A percentile compares a stretch with the other conserved stretches of the same genome.
Conservation (phyloP, 805 yeast species). For the Lipomyces kockii region DNA sequence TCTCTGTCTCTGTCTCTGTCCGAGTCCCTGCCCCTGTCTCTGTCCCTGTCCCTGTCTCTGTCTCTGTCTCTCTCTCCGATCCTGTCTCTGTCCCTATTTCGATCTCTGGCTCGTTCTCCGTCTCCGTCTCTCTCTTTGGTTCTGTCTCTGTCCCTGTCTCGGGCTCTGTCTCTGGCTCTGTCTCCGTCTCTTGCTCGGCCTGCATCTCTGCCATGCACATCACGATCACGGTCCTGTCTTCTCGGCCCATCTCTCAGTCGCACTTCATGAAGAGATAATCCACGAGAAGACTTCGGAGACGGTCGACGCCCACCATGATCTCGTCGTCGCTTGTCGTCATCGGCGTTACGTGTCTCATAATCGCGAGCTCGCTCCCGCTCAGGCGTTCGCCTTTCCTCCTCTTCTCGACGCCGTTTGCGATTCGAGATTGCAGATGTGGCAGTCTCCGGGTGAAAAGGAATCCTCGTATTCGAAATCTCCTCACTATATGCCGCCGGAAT, state of each 20-base stretch:
- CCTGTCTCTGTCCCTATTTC: not conserved
- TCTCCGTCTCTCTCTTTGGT: not conserved
- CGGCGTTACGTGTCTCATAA: not conserved
- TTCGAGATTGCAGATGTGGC: not conserved
- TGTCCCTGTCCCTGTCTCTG: not conserved
- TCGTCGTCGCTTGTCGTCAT: constrained; percentile 5
- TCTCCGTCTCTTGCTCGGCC: not conserved
- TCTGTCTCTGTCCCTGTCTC: not conserved
- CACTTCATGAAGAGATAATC: not conserved
- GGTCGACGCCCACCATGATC: not conserved
- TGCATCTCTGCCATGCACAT: not conserved
- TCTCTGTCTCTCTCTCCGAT: constrained; percentile 3
- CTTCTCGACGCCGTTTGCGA: constrained; percentile 23
- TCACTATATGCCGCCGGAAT: constrained; percentile 3
- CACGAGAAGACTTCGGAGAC: not conserved
- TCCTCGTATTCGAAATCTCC: not conserved
- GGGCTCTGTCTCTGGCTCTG: not conserved
- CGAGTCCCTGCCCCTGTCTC: not conserved
- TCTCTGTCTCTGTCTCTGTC: not conserved
- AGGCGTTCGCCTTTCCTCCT: constrained; percentile 4
- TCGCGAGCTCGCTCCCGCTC: constrained; percentile 1
- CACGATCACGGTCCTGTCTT: not conserved
- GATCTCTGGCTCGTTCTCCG: constrained; percentile 2
- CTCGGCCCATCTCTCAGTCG: not conserved
- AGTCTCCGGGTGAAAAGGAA: not conserved